These are phyloP conservation scores for Pichia sp. DNA, from an alignment of 1,139 yeast species.

Conservation along the genomic window DNA sequence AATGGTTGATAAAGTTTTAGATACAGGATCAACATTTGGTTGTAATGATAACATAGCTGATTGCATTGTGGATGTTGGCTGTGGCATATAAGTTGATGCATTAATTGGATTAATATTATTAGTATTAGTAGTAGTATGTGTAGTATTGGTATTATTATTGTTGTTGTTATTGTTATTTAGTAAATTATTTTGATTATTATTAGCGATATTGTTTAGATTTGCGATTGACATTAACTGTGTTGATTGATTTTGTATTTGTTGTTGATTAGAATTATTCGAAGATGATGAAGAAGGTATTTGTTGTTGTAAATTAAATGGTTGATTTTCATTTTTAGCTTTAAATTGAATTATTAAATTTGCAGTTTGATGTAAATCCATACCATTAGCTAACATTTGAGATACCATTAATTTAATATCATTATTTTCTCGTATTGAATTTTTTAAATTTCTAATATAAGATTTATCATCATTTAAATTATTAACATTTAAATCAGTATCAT, in stretches of 20 bases:
- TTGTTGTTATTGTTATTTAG: not conserved
- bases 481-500: not conserved
- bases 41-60: conserved; percentile 34
- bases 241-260: too few relatives aligned
- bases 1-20: conserved; percentile 49
- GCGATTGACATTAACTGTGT: too few relatives aligned
- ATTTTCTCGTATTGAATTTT: conserved; percentile 22
- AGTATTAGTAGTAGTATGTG: not conserved
- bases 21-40: conserved; percentile 38
- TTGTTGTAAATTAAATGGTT: not conserved
- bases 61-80: conserved; percentile 34
- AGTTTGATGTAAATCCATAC: conserved; percentile 30
- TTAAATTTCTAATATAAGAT: conserved; percentile 9
- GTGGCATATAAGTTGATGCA: conserved; percentile 45
- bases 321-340: conserved; percentile 5
- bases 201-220: too few relatives aligned
- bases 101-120: not conserved
- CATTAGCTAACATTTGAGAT: conserved; percentile 29
- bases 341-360: conserved; percentile 25
- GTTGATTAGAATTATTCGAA: too few relatives aligned
- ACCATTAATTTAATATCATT: conserved; percentile 29
- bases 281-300: not conserved
- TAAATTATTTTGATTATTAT: too few relatives aligned
- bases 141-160: conserved; percentile 5
- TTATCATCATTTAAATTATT: conserved; percentile 9